Evolutionary conservation across 2,329 filamentous ascomycete genomes (phyloP), one percentile per base, ranked within the genome.

Genomic region (Zymoseptoria ardabiliae): DNA sequence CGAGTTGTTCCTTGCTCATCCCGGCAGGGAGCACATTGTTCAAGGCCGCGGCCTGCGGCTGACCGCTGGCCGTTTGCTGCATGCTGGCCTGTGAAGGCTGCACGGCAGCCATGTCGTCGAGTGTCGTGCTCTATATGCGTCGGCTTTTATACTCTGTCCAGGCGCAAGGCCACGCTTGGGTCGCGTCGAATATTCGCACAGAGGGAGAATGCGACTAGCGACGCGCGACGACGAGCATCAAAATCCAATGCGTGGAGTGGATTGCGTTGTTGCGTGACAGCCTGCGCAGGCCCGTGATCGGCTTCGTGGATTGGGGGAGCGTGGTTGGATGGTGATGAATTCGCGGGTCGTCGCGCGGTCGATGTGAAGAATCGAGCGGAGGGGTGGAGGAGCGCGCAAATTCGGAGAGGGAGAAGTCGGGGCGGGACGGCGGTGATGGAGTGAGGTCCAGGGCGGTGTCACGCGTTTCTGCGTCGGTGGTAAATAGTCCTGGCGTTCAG

Each of bases 1-100:
- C 88, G 50, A 91, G 82, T 72, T 91, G 85, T 70, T 91, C 86
- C 70, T 87, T 87, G 59, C 85, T 92, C 70, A 91, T 80, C 73
- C 86, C 86, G 49, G 58, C 50, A 53, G 69, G 69, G 58, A 71
- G 60, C 23, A 70, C 65, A 41, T 60, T 57, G 49, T 67, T 65
- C 56, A 58, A 55, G 53, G 48, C 50, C 17, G 51, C 59, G 20
- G 35, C 30, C 51, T 53, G 56, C 55, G 60, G 22, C 56, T 21
- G 61, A 54, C 64, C 65, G 56, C 55, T 61, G 60, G 60, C 59
- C 49, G 57, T 56, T 63, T 63, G 63, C 57, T 61, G 62, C 63
- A 65, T 67, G 28, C 28, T 53, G 65, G 65, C 67, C 56, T 69
- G 66, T 22, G 66, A 59, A 49, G 64, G 62, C 60, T 70, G 68